These are phyloP conservation scores for Escallonia rubra DNA, from an alignment of 129 eudicot species.

Conservation along the genomic window DNA sequence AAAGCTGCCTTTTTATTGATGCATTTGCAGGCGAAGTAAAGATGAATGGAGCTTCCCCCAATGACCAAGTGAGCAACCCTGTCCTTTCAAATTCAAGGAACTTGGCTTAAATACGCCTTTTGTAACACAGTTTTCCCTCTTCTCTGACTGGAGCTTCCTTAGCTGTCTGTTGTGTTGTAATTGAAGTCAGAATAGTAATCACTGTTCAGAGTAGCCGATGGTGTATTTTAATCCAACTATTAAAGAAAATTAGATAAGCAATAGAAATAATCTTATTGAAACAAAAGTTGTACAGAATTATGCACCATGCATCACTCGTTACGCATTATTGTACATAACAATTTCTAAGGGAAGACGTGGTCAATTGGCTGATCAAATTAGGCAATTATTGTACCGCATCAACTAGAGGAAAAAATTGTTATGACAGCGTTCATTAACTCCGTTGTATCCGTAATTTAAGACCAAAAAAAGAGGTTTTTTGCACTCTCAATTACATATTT, in stretches of 20 bases:
- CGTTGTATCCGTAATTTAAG: too few relatives aligned
- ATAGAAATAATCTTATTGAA: too few relatives aligned
- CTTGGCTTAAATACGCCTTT: conserved; percentile 19
- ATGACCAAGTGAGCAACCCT: not conserved
- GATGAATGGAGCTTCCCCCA: conserved; percentile 27
- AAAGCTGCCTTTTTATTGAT: conserved; percentile 21
- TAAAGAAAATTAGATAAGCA: not conserved
- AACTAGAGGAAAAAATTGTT: too few relatives aligned
- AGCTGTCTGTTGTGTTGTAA: conserved; percentile 40
- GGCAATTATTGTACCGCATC: too few relatives aligned
- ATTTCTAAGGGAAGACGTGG: too few relatives aligned
- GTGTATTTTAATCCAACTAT: conserved; percentile 31
- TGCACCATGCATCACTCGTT: too few relatives aligned
- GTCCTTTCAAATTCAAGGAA: conserved; percentile 35
- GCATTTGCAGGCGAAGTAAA: conserved; percentile 26
- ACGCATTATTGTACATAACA: too few relatives aligned
- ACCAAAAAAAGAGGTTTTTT: too few relatives aligned
- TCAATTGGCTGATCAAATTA: too few relatives aligned
- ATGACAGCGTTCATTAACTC: too few relatives aligned
- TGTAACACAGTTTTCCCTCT: conserved; percentile 10
- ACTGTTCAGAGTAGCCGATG: conserved; percentile 48
- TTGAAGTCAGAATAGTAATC: conserved; percentile 36
- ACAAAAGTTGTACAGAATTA: too few relatives aligned
- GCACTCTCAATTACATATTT: too few relatives aligned
- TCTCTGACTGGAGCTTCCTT: conserved; percentile 35